These are phyloP conservation scores for Cystobasidium sp. DNA, from an alignment of 1,284 basidiomycete species.

Conservation along the genomic window DNA sequence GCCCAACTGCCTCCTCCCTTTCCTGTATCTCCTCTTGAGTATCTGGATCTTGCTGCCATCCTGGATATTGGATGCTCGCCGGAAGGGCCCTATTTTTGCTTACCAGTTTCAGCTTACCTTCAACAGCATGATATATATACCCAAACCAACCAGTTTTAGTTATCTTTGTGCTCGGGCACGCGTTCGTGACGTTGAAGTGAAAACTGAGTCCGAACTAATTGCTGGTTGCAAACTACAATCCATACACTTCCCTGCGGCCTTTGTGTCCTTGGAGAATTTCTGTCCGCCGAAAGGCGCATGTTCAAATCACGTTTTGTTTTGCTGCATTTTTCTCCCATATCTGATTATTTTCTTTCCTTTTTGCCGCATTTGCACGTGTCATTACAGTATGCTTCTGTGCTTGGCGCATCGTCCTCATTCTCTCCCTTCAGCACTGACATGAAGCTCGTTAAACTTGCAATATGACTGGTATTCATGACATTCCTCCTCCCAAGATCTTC, in stretches of 20 bases:
- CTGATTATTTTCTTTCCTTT: constrained; percentile 4
- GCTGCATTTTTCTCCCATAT: neutral
- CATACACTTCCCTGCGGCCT: constrained; percentile 42
- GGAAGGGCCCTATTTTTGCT: neutral
- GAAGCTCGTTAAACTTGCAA: neutral
- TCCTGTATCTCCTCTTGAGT: too few relatives aligned
- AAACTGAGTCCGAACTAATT: constrained; percentile 44
- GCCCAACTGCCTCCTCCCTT: too few relatives aligned
- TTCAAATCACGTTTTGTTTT: constrained; percentile 38
- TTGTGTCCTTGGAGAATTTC: constrained; percentile 44
- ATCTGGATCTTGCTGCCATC: too few relatives aligned
- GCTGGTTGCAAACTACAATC: constrained; percentile 45
- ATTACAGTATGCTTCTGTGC: neutral
- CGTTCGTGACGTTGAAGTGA: constrained; percentile 42
- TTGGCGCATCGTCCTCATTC: neutral
- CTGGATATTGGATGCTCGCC: neutral
- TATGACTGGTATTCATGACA: neutral
- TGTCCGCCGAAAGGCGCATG: constrained; percentile 42
- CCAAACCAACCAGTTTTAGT: neutral
- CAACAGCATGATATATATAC: neutral
- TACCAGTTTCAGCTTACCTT: neutral
- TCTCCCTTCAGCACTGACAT: neutral
- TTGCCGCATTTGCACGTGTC: neutral
- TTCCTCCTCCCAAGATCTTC: neutral
- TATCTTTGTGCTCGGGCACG: constrained; percentile 45